Evolutionary conservation across 495 filamentous ascomycete species (phyloP).

Genomic region (Annulohypoxylon stygium): DNA sequence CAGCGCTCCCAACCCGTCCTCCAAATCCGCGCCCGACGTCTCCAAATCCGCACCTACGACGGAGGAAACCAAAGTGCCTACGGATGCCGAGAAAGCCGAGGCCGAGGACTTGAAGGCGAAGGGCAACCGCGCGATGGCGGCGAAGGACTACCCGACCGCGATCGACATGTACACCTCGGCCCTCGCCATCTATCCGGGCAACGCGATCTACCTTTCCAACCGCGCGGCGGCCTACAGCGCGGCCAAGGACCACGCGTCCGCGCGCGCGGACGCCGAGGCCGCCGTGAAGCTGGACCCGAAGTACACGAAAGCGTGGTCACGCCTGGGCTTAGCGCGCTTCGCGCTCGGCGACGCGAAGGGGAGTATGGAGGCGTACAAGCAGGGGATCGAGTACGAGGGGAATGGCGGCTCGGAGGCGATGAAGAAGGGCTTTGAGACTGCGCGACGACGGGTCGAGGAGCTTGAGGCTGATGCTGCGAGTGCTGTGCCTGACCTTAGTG

Average conservation of each 20-base stretch:
- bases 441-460: constrained; percentile 84
- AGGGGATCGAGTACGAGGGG: constrained; percentile 94
- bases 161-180: constrained; percentile 90
- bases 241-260: constrained; percentile 81
- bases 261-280: constrained; percentile 86
- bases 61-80: constrained; percentile 50
- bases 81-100: constrained; percentile 72
- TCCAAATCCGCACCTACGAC: constrained; percentile 50
- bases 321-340: constrained; percentile 89
- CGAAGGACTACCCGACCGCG: constrained; percentile 85
- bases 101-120: constrained; percentile 90
- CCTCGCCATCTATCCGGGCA: constrained; percentile 80
- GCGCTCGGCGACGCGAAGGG: constrained; percentile 90
- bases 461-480: constrained; percentile 62
- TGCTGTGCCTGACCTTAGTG: constrained; percentile 34
- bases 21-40: constrained; percentile 43
- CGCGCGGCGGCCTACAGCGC: constrained; percentile 92
- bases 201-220: constrained; percentile 98
- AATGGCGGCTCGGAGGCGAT: constrained; percentile 88
- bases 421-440: constrained; percentile 95
- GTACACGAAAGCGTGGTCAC: constrained; percentile 96
- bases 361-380: constrained; percentile 92
- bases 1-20: constrained; percentile 33
- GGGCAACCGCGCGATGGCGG: constrained; percentile 93
- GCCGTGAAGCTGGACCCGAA: constrained; percentile 87